phyloP scores from a whole-genome alignment of 2,329 filamentous ascomycete species.

The Beauveria brongniartii region DNA sequence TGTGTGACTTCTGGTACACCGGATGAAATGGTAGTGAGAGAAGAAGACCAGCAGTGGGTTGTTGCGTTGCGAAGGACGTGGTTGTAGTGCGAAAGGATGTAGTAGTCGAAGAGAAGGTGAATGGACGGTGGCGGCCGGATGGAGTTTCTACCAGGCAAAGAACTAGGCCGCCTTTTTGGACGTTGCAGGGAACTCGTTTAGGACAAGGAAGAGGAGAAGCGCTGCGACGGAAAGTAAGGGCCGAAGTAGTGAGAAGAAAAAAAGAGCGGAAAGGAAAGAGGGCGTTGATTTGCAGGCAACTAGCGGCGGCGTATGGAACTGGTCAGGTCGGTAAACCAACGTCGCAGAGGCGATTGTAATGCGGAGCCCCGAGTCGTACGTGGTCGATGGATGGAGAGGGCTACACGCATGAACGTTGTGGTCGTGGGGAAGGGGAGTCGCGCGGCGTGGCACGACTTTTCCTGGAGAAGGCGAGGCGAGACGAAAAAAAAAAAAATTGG shows the following conservation, averaged over 20 bases:
- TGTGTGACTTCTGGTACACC: no score
- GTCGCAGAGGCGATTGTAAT: slow-evolving; percentile 11
- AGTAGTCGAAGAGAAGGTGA: not conserved
- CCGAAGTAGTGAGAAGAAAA: not conserved
- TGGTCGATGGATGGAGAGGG: not conserved
- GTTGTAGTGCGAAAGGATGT: not conserved
- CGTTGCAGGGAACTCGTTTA: not conserved
- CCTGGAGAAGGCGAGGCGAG: not conserved
- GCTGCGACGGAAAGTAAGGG: not conserved
- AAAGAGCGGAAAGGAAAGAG: not conserved
- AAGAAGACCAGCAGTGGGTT: not conserved
- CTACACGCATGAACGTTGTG: no score
- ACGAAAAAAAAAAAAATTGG: not conserved
- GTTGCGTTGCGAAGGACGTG: not conserved
- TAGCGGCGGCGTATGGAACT: not conserved
- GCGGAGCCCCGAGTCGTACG: slow-evolving; percentile 6
- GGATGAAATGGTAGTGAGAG: not conserved
- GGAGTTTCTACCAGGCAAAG: slow-evolving; percentile 5
- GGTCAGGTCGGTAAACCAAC: slow-evolving; percentile 11
- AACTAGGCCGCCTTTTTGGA: slow-evolving; percentile 9
- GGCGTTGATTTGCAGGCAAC: not conserved
- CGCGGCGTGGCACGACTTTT: not conserved
- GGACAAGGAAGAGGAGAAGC: not conserved
- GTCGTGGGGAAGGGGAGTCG: not conserved
- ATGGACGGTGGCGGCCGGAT: not conserved